Evolutionary conservation across 257 asterid genomes (phyloP).

Genomic region (Salvia miltiorrhiza): DNA sequence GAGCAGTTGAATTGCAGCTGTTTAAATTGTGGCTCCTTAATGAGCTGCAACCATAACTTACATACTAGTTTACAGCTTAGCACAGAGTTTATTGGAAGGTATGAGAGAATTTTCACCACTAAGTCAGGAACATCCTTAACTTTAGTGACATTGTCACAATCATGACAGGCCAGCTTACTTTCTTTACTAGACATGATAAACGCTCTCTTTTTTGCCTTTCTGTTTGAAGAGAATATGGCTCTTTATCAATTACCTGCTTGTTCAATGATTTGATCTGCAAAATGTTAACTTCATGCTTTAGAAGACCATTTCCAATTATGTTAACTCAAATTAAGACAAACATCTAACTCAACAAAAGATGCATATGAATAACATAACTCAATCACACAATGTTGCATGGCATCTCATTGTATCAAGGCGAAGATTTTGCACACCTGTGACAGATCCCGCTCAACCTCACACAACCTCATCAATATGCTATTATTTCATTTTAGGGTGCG

Average conservation of each 20-base stretch:
- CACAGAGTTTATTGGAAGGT: conserved; percentile 5
- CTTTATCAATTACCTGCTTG: background rate
- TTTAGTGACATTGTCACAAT: background rate
- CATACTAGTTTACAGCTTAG: background rate
- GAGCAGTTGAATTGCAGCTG: background rate
- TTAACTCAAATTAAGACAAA: background rate
- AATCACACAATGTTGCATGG: too few relatives aligned
- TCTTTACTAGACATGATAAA: conserved; percentile 3
- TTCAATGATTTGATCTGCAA: background rate
- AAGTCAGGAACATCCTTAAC: background rate
- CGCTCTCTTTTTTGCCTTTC: background rate
- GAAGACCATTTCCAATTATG: too few relatives aligned
- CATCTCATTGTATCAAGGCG: background rate
- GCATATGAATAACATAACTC: background rate
- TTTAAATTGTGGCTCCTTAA: background rate
- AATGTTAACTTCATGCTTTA: background rate
- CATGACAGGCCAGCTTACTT: background rate
- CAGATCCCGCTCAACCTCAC: too few relatives aligned
- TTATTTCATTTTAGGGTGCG: too few relatives aligned
- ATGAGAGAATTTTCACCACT: background rate
- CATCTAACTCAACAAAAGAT: background rate
- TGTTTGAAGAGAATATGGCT: background rate
- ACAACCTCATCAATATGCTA: too few relatives aligned
- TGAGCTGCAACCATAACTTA: conserved; percentile 7
- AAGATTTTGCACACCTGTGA: too few relatives aligned